phyloP scores from a whole-genome alignment of 164 flowering plant species.

The Vitis vinifera region ASM3070453v1 NC_081822.1:9418501-9419000 shows the following conservation, averaged over 20 bases:
- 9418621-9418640: constrained; percentile 81
- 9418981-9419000: too few relatives aligned
- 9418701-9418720: constrained; percentile 47
- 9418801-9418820: constrained; percentile 70
- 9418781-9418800: constrained; percentile 78
- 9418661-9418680: constrained; percentile 38
- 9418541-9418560: constrained; percentile 12
- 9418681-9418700: constrained; percentile 37
- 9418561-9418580: constrained; percentile 22
- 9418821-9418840: constrained; percentile 82
- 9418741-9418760: constrained; percentile 64
- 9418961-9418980: too few relatives aligned
- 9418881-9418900: constrained; percentile 40
- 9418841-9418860: constrained; percentile 60
- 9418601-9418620: constrained; percentile 84
- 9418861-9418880: constrained; percentile 48
- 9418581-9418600: constrained; percentile 78
- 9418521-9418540: constrained; percentile 13
- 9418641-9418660: constrained; percentile 68
- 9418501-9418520: neutral
- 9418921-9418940: neutral
- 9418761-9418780: constrained; percentile 71
- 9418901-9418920: constrained; percentile 12
- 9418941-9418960: too few relatives aligned
- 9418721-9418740: constrained; percentile 35